A percentile compares a stretch with the other conserved stretches of the same genome.
Conservation (phyloP, 495 filamentous ascomycete genomes). For the Oidiodendron maius region DNA sequence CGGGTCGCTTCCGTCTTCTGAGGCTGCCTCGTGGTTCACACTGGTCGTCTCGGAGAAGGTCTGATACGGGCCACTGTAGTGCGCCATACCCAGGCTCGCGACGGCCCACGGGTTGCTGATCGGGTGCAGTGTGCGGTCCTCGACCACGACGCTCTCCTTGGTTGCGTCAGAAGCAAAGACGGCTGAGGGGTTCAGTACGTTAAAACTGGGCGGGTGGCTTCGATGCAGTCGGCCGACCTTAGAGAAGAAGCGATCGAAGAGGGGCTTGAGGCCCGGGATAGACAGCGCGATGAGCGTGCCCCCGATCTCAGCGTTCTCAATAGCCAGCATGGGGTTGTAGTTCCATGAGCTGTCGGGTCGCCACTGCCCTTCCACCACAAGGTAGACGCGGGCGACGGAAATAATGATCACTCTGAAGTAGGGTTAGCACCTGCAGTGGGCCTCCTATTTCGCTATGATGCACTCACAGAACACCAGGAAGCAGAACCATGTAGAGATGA, state of each 20-base stretch:
- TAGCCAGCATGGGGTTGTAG: constrained; percentile 38
- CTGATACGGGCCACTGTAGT: too few relatives aligned
- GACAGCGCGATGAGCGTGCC: constrained; percentile 39
- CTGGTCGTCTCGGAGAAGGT: too few relatives aligned
- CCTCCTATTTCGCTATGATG: not conserved
- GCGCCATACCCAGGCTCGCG: too few relatives aligned
- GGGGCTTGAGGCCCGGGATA: constrained; percentile 26
- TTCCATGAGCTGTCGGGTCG: constrained; percentile 35
- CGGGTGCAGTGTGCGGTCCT: too few relatives aligned
- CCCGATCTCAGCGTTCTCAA: constrained; percentile 40
- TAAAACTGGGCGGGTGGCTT: not conserved
- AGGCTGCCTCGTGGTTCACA: too few relatives aligned
- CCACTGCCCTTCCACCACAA: constrained; percentile 37
- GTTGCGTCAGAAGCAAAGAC: too few relatives aligned
- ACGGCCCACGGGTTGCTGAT: too few relatives aligned
- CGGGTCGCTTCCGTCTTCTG: too few relatives aligned
- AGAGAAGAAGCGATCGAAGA: not conserved
- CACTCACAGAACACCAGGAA: constrained; percentile 39
- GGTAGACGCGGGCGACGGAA: constrained; percentile 34
- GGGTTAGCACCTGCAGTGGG: not conserved
- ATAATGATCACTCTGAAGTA: constrained; percentile 35
- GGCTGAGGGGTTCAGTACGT: not conserved
- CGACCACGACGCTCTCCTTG: too few relatives aligned
- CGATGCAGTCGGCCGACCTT: not conserved
- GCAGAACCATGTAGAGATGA: constrained; percentile 33